Percentiles rank a stretch among this genome's conserved stretches.
phyloP scores from a whole-genome alignment of 164 flowering plant genomes.

The Annona cherimola region DNA sequence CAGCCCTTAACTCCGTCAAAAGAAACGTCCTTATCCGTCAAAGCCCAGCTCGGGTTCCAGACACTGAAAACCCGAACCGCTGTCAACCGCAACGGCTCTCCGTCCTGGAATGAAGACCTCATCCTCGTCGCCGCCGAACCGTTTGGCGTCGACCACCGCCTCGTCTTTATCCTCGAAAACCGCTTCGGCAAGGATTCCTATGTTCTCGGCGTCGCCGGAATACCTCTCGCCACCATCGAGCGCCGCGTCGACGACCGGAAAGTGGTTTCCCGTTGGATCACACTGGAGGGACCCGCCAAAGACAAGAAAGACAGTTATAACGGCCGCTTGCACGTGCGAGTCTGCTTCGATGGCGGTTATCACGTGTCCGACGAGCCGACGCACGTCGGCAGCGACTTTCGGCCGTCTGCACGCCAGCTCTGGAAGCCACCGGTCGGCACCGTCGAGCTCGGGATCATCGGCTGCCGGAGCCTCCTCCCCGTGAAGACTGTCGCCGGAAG shows the following conservation, averaged over 20 bases:
- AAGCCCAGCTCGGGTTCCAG: constrained; percentile 66
- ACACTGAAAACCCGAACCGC: constrained; percentile 47
- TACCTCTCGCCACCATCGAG: constrained; percentile 61
- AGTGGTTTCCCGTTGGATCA: constrained; percentile 71
- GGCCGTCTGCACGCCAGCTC: constrained; percentile 86
- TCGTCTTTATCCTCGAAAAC: constrained; percentile 41
- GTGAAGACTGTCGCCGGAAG: constrained; percentile 59
- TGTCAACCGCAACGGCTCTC: constrained; percentile 42
- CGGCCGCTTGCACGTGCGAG: constrained; percentile 63
- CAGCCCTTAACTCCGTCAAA: constrained; percentile 28
- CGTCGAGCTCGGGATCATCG: constrained; percentile 76
- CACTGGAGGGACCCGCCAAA: constrained; percentile 34
- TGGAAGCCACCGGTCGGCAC: constrained; percentile 79
- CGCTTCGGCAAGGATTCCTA: constrained; percentile 38
- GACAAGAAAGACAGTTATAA: constrained; percentile 31
- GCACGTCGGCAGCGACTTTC: constrained; percentile 68
- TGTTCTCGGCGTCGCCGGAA: constrained; percentile 38
- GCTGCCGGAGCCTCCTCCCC: constrained; percentile 61
- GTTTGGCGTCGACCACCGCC: constrained; percentile 39
- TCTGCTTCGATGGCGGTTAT: constrained; percentile 89
- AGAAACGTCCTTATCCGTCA: constrained; percentile 45
- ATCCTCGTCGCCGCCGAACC: constrained; percentile 91
- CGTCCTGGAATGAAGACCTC: constrained; percentile 81
- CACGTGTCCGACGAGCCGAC: constrained; percentile 93
- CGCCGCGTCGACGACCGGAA: constrained; percentile 79